These are phyloP conservation scores for Aureobasidium sp. DNA, from an alignment of 2,329 filamentous ascomycete genomes.

Conservation along the genomic window DNA sequence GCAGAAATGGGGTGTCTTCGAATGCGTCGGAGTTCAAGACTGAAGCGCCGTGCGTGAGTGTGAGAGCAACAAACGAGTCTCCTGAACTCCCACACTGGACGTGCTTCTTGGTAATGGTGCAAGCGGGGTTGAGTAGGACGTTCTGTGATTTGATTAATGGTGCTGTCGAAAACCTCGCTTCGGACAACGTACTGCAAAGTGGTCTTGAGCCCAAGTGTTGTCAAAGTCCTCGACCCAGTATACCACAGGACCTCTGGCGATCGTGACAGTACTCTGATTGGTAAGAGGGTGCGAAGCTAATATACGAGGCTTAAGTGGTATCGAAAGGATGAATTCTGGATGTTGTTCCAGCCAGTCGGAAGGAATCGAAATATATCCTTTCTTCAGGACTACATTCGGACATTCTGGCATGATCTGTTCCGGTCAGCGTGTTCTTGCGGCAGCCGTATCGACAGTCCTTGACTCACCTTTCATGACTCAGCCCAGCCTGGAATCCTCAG, in stretches of 20 bases:
- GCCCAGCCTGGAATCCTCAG: conserved; percentile 51
- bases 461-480: conserved; percentile 22
- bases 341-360: conserved; percentile 32
- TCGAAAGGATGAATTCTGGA: conserved; percentile 37
- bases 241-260: conserved; percentile 50
- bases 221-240: conserved; percentile 55
- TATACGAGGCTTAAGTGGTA: conserved; percentile 41
- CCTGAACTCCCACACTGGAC: neutral
- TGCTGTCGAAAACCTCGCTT: neutral
- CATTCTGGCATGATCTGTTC: conserved; percentile 31
- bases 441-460: neutral
- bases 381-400: conserved; percentile 26
- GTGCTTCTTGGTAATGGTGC: neutral
- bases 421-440: neutral
- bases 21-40: neutral
- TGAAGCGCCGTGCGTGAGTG: neutral
- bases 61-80: neutral
- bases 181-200: conserved; percentile 39
- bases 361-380: conserved; percentile 41
- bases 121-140: neutral
- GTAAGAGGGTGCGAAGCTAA: conserved; percentile 46
- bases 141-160: neutral
- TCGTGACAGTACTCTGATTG: conserved; percentile 45
- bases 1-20: neutral
- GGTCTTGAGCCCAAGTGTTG: conserved; percentile 47